Evolutionary conservation across 2,329 filamentous ascomycete genomes (phyloP), one percentile per base, ranked within the genome.

Genomic region (Cadophora sp.): DNA sequence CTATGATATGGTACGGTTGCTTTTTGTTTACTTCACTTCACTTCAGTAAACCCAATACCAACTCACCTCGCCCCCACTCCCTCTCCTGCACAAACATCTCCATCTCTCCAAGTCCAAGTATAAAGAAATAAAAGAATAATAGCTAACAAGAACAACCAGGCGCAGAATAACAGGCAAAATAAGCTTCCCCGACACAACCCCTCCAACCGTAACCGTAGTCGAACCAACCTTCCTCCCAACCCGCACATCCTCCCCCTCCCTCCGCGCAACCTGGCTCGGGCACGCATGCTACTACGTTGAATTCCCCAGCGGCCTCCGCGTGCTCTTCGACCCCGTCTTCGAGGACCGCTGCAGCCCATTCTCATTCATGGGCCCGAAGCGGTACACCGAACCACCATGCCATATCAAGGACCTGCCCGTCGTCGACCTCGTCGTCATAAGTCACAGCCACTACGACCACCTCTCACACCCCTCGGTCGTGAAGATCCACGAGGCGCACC

Each of bases 201-300:
- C 87, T 7, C 87, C 87, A 1, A 89, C 87, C 0, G 85, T 91
- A 1, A 80, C 84, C 2, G 83, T 91, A n/a, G 83, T 78, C 36
- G 83, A 82, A 60, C 88, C 89, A 1, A 76, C 79, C 18, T 91
- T 91, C 76, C 82, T 89, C 45, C 79, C 84, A 1, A 80, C 80
- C 13, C 82, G 89, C 62, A 77, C 83, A 11, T 86, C 83, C 16
- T 72, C 72, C 7, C 66, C 72, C 1, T 89, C 85, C 48, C 84
- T 98, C 27, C 89, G 94, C 63, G 92, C 94, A 41, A 98, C 95
- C 48, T 97, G 95, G 95, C 88, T 98, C 2, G 95, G 95, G 43
- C 95, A 98, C 78, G 94, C 95, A 3, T 97, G 94, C 81, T 97
- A 94, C 81, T 94, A 93, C 75, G 88, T 97, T 73, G 95, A 97